Base-by-base conservation (phyloP, 1,284 basidiomycete genomes). In the Cutaneotrichosporon cavernicola region DNA sequence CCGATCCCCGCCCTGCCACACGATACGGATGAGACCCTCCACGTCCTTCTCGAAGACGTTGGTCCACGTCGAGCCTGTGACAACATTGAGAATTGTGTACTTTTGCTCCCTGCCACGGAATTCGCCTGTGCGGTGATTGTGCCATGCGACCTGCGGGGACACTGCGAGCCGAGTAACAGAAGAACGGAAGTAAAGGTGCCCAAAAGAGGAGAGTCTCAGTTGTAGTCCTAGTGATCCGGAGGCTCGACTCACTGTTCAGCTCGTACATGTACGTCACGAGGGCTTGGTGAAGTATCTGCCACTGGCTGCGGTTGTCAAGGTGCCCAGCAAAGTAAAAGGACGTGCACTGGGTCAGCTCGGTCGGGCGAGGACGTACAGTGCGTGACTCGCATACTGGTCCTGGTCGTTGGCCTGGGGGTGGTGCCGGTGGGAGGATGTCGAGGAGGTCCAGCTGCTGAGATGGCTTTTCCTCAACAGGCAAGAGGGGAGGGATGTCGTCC, bases 211-310 rank as follows among this genome's bases (percentile, higher is more conserved):
- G 9, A 8, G 47, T 49, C 21, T 49, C n/a, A 22, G 21, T n/a
- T 9, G 9, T 4, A 49, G 13, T 10, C 10, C 10, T 11, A 16
- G 32, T 55, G 30, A n/a, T 16, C 4, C 16, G 5, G 13, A 31
- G n/a, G 14, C 8, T 16, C 5, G 36, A 56, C 55, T 56, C 55
- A 56, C 55, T 56, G 55, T 56, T 40, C 36, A 56, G n/a, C 36
- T 38, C 55, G 38, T 40, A 36, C 55, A 56, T 56, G 55, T 56
- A 56, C 36, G 55, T 56, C 36, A 56, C 55, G 36, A 56, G n/a
- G n/a, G 55, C 55, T 36, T 56, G 55, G 38, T 56, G 55, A 34
- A 56, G 55, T 10, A 26, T 34, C 34, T 38, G 55, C 55, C 55
- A 56, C 55, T 56, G 55, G 7, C 36, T n/a, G 36, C n/a, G 10